Percentiles rank a stretch among this genome's conserved stretches.
Evolutionary conservation across 257 asterid species (phyloP).

Genomic region (Fraxinus cuspidata): DNA sequence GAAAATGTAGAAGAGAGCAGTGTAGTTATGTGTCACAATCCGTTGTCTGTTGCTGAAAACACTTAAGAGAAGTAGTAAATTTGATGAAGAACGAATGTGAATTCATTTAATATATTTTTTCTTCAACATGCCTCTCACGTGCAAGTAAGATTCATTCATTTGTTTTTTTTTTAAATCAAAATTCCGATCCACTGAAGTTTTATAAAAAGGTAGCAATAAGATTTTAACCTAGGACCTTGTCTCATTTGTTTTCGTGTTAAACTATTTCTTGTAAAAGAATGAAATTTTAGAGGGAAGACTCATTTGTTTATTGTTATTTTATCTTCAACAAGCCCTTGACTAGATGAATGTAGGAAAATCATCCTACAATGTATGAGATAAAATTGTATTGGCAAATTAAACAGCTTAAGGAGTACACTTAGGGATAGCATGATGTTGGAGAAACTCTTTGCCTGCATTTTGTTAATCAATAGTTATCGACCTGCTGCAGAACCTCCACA

Average conservation of each 20-base stretch:
- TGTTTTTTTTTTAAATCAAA: background rate
- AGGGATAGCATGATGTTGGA: background rate
- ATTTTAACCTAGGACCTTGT: background rate
- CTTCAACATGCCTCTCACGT: background rate
- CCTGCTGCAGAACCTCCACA: constrained; percentile 23
- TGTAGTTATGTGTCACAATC: background rate
- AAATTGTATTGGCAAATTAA: too few relatives aligned
- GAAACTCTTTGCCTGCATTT: background rate
- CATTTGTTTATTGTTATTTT: background rate
- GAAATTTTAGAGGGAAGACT: background rate
- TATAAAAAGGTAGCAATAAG: background rate
- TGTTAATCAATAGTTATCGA: background rate
- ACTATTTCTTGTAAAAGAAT: background rate
- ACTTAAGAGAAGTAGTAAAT: background rate
- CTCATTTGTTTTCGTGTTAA: background rate
- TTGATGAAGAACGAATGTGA: background rate
- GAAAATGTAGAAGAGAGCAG: background rate
- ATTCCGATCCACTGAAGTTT: background rate
- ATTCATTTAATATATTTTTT: background rate
- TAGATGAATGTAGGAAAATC: background rate
- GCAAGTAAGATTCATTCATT: background rate
- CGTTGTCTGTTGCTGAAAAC: background rate
- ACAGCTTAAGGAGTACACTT: background rate
- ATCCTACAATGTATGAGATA: background rate
- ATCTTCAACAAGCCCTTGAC: background rate